phyloP scores from a whole-genome alignment of 176 grass and related monocot genomes.

The Aegilops speltoides region DNA sequence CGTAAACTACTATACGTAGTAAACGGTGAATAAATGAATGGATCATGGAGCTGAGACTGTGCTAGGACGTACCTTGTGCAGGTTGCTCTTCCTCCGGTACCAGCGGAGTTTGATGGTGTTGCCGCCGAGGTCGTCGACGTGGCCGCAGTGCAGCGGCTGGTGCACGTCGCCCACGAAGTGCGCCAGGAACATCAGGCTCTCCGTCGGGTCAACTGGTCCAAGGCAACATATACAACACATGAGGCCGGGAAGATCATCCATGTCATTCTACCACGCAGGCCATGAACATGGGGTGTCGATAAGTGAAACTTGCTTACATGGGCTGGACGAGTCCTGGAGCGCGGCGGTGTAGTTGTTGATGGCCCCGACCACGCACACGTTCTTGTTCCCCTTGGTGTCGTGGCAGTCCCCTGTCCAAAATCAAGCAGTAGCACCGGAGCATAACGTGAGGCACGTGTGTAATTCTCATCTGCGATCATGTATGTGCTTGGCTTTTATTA shows the following conservation, averaged over 20 bases:
- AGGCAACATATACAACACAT: too few species aligned
- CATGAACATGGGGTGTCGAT: too few species aligned
- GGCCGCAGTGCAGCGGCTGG: slow-evolving; percentile 58
- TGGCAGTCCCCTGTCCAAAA: slow-evolving; percentile 62
- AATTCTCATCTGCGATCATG: background rate
- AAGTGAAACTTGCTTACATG: background rate
- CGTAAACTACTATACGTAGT: background rate
- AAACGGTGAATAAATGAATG: too few species aligned
- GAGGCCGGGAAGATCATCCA: too few species aligned
- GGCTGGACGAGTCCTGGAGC: slow-evolving; percentile 30
- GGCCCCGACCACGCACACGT: slow-evolving; percentile 65
- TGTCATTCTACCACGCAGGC: too few species aligned
- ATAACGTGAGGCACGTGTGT: background rate
- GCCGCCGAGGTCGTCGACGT: slow-evolving; percentile 41
- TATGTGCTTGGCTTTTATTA: background rate
- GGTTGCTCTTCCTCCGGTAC: slow-evolving; percentile 66
- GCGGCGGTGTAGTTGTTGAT: slow-evolving; percentile 78
- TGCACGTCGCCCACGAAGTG: slow-evolving; percentile 76
- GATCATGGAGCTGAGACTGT: background rate
- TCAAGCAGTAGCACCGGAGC: background rate
- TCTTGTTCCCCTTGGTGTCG: slow-evolving; percentile 35
- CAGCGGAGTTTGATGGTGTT: slow-evolving; percentile 59
- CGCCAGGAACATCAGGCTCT: slow-evolving; percentile 68
- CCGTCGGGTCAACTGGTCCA: slow-evolving; percentile 28
- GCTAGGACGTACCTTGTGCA: slow-evolving; percentile 42